Base-by-base conservation (phyloP, 1,284 basidiomycete genomes). In the Anthracocystis panici-leucophaei region DNA sequence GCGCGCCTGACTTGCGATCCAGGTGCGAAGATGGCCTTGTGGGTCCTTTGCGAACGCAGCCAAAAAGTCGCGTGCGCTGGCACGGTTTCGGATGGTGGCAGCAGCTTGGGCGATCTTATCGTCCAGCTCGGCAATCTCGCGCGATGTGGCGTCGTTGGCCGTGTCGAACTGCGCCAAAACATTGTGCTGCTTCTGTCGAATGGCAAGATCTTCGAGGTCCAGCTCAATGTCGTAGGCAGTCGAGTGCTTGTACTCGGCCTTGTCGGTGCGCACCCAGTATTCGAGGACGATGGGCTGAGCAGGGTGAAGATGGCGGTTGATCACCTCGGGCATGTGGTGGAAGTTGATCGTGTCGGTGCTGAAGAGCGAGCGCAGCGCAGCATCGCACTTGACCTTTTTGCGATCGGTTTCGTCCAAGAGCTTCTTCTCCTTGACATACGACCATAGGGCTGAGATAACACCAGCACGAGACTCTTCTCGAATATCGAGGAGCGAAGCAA, bases 371-470 rank as follows among this genome's bases (percentile, higher is more conserved):
- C 74, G 70, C 27, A 84, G 69, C 23, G 80, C 64, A 20, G 69
- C 91, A 72, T 97, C 92, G 2, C 91, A 89, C 45, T 90, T 90
- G 67, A 98, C 90, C 57, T 91, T 87, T 50, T 92, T 90, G 61
- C 92, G 89, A 85, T 98, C 94, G 0, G 91, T 90, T 82, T 95
- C 95, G 85, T 97, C 94, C 86, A 97, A 93, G 20, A 98, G 88
- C 23, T 91, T 91, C 69, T 92, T 89, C 20, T 91, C 87, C 85
- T 96, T 96, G 86, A 97, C 92, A 79, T 97, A 95, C 79, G 92
- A 92, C 95, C 95, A 98, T 11, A 98, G 85, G 0, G 92, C 90
- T 64, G 93, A 91, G 42, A 97, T 89, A 20, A 94, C 90, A 12
- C 92, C 93, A 12, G 92, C 88, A 25, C 93, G 89, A 41, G 93